phyloP scores from a whole-genome alignment of 306 rosid genomes.

The Rosa rugosa region DNA sequence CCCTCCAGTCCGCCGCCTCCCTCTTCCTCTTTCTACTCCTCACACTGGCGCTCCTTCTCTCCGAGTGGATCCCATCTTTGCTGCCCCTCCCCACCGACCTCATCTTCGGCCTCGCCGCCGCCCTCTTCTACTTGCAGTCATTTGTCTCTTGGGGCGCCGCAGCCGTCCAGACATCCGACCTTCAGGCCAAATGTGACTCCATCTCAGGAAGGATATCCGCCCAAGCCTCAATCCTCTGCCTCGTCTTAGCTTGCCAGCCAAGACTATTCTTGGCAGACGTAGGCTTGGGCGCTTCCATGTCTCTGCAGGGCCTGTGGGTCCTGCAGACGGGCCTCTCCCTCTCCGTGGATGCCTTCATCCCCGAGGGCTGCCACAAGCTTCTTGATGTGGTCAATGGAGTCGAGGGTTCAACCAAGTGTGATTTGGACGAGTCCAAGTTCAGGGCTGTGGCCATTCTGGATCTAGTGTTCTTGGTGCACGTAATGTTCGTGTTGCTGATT shows the following conservation, averaged over 20 bases:
- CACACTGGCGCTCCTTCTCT: slow-evolving; percentile 54
- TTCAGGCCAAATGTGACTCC: slow-evolving; percentile 77
- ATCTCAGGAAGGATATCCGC: slow-evolving; percentile 54
- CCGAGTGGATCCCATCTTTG: slow-evolving; percentile 46
- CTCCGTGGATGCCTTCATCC: slow-evolving; percentile 80
- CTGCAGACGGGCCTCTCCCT: slow-evolving; percentile 85
- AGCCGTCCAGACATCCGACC: slow-evolving; percentile 62
- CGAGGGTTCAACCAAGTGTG: slow-evolving; percentile 90
- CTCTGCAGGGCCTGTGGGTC: slow-evolving; percentile 79
- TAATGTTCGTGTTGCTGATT: slow-evolving; percentile 54
- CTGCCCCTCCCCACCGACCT: slow-evolving; percentile 65
- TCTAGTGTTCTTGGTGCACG: slow-evolving; percentile 62
- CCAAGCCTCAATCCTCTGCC: slow-evolving; percentile 44
- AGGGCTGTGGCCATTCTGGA: slow-evolving; percentile 83
- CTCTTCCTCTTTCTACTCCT: slow-evolving; percentile 67
- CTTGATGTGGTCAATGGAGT: slow-evolving; percentile 73
- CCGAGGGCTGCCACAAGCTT: slow-evolving; percentile 85
- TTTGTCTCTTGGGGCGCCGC: slow-evolving; percentile 50
- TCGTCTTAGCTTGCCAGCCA: slow-evolving; percentile 57
- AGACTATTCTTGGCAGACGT: slow-evolving; percentile 70
- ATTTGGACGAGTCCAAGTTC: slow-evolving; percentile 68
- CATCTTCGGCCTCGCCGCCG: slow-evolving; percentile 60
- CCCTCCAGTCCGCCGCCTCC: slow-evolving; percentile 73
- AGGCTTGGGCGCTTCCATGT: slow-evolving; percentile 52
- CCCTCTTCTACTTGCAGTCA: slow-evolving; percentile 64